Evolutionary conservation across 768 basidiomycete genomes (phyloP), one percentile per base, ranked within the genome.

Genomic region (Clitopilus passeckerianus): DNA sequence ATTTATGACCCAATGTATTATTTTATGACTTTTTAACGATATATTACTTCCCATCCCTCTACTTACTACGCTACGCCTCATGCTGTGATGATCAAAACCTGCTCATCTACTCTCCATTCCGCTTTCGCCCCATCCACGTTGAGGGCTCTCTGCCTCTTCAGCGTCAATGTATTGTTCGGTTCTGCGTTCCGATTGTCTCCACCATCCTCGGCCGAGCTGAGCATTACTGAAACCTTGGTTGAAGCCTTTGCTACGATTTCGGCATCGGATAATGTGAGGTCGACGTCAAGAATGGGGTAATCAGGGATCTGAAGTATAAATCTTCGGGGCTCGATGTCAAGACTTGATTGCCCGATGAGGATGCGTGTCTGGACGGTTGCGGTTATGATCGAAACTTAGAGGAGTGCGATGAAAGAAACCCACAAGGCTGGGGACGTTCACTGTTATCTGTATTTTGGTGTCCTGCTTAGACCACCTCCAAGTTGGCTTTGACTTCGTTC

Each of bases 241-340:
- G 59, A 52, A 8, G 69, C 64, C 8, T 35, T 65, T n/a, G 70
- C 59, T 4, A 71, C 71, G 44, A 89, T 79, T 60, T 85, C 80
- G 0, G 81, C 78, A 62, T 90, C 89, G 0, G 80, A 73, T 3
- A 77, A 66, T n/a, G 68, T 70, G 16, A 89, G 74, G 66, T 90
- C 74, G 59, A 91, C 72, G 63, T 89, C 85, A 24, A 91, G 72
- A 1, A 70, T 65, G 56, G 79, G 83, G 34, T 74, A 66, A 22
- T 66, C 61, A 15, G 86, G 85, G 27, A 87, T 64, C 44, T 71
- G 64, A 15, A 92, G 67, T 8, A 84, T 69, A 35, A 92, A 59
- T 15, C 87, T 80, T 18, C 82, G 76, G 0, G 82, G 75, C 63
- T 89, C 88, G n/a, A 92, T 61, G 60, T 91, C 88, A 8, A 92